A percentile compares a stretch with the other conserved stretches of the same genome.
Conservation (phyloP, 495 filamentous ascomycete genomes). For the Neurospora tetrasperma region DNA sequence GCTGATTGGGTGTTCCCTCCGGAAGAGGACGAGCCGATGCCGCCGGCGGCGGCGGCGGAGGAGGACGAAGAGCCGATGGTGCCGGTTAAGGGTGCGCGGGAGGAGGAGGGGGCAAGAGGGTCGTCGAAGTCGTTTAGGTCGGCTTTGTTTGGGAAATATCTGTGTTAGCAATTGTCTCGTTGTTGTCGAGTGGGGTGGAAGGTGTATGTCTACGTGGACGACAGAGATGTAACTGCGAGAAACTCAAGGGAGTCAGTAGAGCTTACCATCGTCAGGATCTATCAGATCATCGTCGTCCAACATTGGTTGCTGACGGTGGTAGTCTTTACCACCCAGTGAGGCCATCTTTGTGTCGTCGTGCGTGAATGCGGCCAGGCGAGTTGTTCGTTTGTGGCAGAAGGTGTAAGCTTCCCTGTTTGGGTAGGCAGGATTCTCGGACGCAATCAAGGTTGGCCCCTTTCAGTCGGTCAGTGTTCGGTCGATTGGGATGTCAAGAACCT, state of each 20-base stretch:
- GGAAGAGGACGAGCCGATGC: conserved; percentile 6
- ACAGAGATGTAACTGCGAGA: not conserved
- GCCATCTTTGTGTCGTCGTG: not conserved
- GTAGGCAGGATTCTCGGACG: not conserved
- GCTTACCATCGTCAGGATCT: conserved; percentile 86
- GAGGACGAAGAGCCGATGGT: conserved; percentile 50
- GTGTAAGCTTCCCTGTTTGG: not conserved
- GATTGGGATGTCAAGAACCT: not conserved
- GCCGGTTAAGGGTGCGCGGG: conserved; percentile 68
- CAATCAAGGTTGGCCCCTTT: not conserved
- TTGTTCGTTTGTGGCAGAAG: not conserved
- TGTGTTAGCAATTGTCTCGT: not conserved
- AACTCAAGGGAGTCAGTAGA: not conserved
- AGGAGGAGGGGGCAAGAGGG: conserved; percentile 50
- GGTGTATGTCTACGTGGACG: not conserved
- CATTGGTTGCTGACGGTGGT: not conserved
- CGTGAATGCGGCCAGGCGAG: not conserved
- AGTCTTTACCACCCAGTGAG: not conserved
- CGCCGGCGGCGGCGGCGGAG: conserved; percentile 37
- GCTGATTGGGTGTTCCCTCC: conserved; percentile 41
- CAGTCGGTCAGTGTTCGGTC: not conserved
- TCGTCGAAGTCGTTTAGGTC: conserved; percentile 88
- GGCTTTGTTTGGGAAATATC: conserved; percentile 31
- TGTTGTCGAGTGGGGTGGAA: not conserved
- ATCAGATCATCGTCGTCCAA: conserved; percentile 74